Base-by-base conservation (phyloP, 495 filamentous ascomycete genomes). In the Terfezia claveryi region DNA sequence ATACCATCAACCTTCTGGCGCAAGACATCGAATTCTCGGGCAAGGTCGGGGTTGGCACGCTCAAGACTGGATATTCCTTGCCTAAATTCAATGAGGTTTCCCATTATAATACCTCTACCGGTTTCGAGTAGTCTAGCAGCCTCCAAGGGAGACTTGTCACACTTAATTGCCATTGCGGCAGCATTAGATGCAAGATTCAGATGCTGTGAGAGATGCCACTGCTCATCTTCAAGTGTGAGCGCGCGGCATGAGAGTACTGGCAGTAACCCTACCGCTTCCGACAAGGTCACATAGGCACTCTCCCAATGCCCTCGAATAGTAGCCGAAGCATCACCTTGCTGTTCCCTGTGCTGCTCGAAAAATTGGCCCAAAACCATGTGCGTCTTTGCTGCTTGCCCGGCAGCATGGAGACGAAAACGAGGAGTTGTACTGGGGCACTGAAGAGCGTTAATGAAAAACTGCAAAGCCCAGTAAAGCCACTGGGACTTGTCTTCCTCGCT, bases 101-200 rank as follows among this genome's bases (percentile, higher is more conserved):
- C 49, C 23, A 59, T 60, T 4, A 60, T 60, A 5, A 59, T 55
- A 50, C 58, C 58, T n/a, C 56, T 55, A 14, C 58, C 38, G 14
- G 55, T 32, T 14, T 60, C 58, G 5, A 60, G 17, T 10, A 60
- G 20, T 11, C 27, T 41, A 5, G 58, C 53, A 12, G 37, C 49
- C 23, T 53, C 9, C 17, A 20, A 37, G 7, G 58, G 49, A 14
- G 20, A 4, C 20, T 50, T 55, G 14, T 54, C 53, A 10, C 50
- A 53, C 2, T 10, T 2, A n/a, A 60, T 38, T 36, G 58, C 52
- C 0, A 53, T 16, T n/a, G n/a, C 55, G 16, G 49, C 58, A 16
- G 58, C 36, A 1, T 27, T n/a, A 23, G 23, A 57, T 4, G 58
- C 38, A 36, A 60, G 52, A 1, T 36, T 37, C 27, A 38, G 49